These are phyloP conservation scores for Coniochaeta pulveracea DNA, from an alignment of 2,329 filamentous ascomycete species.

Conservation along the genomic window DNA sequence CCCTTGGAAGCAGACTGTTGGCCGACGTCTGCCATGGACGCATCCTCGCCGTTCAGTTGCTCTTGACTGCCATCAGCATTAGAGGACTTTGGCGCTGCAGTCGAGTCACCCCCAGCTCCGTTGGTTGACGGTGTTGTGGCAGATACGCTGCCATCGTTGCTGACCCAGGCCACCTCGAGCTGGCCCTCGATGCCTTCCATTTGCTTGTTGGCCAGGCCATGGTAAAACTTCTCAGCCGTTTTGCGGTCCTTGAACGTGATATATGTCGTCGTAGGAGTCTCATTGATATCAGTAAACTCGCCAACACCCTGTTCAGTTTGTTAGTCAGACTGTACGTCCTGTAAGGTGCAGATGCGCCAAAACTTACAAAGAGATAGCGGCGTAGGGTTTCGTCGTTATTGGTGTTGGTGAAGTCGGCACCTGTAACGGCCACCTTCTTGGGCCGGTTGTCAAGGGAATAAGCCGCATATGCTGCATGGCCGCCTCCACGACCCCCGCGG, in stretches of 20 bases:
- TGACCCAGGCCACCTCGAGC: slow-evolving; percentile 55
- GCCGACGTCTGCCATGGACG: neutral
- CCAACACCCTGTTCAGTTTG: slow-evolving; percentile 38
- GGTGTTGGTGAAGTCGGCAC: slow-evolving; percentile 49
- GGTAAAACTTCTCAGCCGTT: slow-evolving; percentile 60
- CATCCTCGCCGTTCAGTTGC: slow-evolving; percentile 1
- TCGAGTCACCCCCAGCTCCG: neutral
- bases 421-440: slow-evolving; percentile 52
- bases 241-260: slow-evolving; percentile 57
- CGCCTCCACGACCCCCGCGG: slow-evolving; percentile 13
- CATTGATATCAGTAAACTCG: slow-evolving; percentile 48
- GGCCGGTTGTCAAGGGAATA: slow-evolving; percentile 70
- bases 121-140: neutral
- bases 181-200: slow-evolving; percentile 52
- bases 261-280: slow-evolving; percentile 32
- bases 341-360: slow-evolving; percentile 14
- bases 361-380: slow-evolving; percentile 57
- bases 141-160: neutral
- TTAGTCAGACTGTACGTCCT: slow-evolving; percentile 15
- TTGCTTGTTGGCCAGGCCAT: slow-evolving; percentile 40
- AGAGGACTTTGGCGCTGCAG: neutral
- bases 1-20: too few relatives aligned
- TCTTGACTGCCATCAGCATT: neutral
- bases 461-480: slow-evolving; percentile 40
- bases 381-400: slow-evolving; percentile 58